These are phyloP conservation scores for Lantana camara DNA, from an alignment of 257 asterid species.

Conservation along the genomic window DNA sequence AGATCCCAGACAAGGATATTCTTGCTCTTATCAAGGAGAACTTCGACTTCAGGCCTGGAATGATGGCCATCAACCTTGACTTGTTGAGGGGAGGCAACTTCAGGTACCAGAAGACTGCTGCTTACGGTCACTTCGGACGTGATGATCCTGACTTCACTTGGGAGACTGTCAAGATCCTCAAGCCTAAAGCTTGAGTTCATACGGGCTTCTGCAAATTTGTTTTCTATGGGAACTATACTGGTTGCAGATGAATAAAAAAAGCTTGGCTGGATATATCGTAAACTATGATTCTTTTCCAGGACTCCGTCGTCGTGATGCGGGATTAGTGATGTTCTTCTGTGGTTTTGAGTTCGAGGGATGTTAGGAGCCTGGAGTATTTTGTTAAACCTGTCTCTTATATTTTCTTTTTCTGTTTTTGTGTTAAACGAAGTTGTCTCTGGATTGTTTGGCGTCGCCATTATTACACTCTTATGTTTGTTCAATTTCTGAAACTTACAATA, in stretches of 20 bases:
- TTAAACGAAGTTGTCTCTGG: conserved; percentile 10
- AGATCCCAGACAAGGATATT: conserved; percentile 80
- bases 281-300: conserved; percentile 24
- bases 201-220: conserved; percentile 20
- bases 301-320: conserved; percentile 23
- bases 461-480: conserved; percentile 2
- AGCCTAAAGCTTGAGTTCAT: conserved; percentile 73
- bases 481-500: conserved; percentile 19
- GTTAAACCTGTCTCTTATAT: conserved; percentile 16
- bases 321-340: conserved; percentile 18
- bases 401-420: conserved; percentile 5
- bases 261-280: conserved; percentile 23
- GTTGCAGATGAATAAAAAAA: conserved; percentile 37
- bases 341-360: conserved; percentile 22
- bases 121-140: conserved; percentile 93
- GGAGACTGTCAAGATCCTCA: conserved; percentile 84
- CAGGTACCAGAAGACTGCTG: conserved; percentile 94
- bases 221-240: conserved; percentile 13
- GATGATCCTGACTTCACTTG: conserved; percentile 84
- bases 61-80: conserved; percentile 88
- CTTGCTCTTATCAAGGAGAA: conserved; percentile 69
- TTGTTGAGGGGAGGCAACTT: conserved; percentile 76
- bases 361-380: conserved; percentile 34
- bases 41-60: conserved; percentile 93
- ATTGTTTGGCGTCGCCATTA: conserved; percentile 21